Base-by-base conservation (phyloP, 352 stramenopile species). In the Globisporangium paddicum region DNA sequence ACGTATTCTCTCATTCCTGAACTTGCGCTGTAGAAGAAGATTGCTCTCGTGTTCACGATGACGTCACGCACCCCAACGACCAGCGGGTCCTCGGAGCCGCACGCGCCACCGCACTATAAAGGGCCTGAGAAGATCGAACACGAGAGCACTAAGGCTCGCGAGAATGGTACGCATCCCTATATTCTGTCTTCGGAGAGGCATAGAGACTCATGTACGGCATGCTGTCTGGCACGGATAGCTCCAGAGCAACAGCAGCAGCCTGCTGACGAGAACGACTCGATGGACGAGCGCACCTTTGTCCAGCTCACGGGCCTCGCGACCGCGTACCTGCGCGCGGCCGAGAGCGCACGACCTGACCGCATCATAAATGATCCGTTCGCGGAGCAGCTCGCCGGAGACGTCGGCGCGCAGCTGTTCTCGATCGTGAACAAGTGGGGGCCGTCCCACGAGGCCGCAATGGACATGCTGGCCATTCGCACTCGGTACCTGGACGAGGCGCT, bases 341-440 rank as follows among this genome's bases (percentile, higher is more conserved):
- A 69, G 44, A 63, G 45, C 45, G 32, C 25, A n/a, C 63, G 63
- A 8, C 34, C 42, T 1, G 51, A 69, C 18, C 48, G 51, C 47
- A 57, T 69, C 38, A 54, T 67, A 21, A 19, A 69, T 8, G 63
- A 69, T 23, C 63, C 48, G 2, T 69, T 67, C 19, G 63, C 63
- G 0, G 59, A 69, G 30, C 35, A 42, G 3, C 51, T 69, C 4
- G 40, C 63, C 2, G 59, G 59, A 4, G 53, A 63, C 49, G 35
- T 37, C n/a, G 40, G 13, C 8, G 34, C 42, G 14, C 32, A 45
- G 32, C 4, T 66, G 18, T 11, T 49, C 34, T 47, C 46, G 26
- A 16, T 50, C 13, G 58, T 50, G 9, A 41, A 13, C 26, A 63
- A 62, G 28, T 67, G 60, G 60, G 60, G 46, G 1, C 21, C 32